Evolutionary conservation across 768 basidiomycete genomes (phyloP), one percentile per base, ranked within the genome.

Genomic region (Russula griseocarnosa): DNA sequence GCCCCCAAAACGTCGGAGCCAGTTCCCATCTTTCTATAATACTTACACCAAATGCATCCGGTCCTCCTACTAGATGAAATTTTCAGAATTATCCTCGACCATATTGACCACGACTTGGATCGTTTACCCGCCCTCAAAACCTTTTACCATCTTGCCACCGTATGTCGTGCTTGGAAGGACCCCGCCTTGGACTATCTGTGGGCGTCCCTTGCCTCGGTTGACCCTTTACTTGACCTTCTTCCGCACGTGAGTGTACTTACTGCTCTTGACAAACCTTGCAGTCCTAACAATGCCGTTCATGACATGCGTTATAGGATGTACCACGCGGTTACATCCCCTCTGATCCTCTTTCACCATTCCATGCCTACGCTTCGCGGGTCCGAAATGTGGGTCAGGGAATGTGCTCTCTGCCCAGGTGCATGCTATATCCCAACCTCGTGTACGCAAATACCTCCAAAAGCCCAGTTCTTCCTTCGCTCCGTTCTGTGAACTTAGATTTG

Each of bases 11-110:
- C 22, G 26, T 10, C 24, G 32, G 26, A 53, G 20, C 28, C 22
- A 16, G 38, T n/a, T 36, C 16, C 38, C n/a, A 9, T 32, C 20
- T 9, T 34, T 40, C 49, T 8, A 22, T 58, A n/a, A 44, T 30
- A 42, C 13, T n/a, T 32, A 18, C 59, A 13, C 51, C n/a, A 53
- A 30, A 69, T 69, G 68, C 68, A 69, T 52, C 54, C 58, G 10
- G 66, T 67, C 16, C 68, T 69, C 47, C 68, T 67, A 38, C 11
- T 69, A 67, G 68, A 69, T 46, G 68, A 69, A 56, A 30, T 69
- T 34, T 52, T 69, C 5, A 63, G 68, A 60, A 55, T 57, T 8
- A 64, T 67, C n/a, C 61, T 69, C 56, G 66, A 61, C 49, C 50
- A 67, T 36, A 59, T 69, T 59, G 60, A 69, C 49, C 52, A 24